Conservation (phyloP, 2,329 filamentous ascomycete species). For the Fusarium brevicatenulatum region DNA sequence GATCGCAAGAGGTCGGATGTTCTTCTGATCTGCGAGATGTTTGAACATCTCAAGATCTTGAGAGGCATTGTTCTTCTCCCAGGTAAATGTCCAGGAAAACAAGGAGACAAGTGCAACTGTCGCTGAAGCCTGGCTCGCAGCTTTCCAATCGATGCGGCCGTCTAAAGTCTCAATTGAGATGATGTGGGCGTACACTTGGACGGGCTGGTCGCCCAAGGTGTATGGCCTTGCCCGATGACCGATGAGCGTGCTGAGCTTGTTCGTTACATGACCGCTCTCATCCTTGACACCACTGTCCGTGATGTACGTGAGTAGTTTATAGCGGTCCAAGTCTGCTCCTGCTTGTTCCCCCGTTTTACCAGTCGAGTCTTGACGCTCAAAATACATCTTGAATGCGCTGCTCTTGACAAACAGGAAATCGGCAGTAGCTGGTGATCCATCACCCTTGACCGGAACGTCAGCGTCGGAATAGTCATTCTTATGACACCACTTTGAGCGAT, state of each 20-base stretch:
- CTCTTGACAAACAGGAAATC: not conserved
- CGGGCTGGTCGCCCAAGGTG: accelerated
- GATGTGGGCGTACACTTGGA: not conserved
- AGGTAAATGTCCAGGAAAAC: not conserved
- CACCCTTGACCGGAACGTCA: not conserved
- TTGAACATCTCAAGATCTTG: not conserved
- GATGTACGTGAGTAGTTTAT: not conserved
- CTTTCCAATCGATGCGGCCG: not conserved
- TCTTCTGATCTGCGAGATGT: not conserved
- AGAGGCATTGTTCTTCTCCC: not conserved
- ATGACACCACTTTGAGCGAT: not conserved
- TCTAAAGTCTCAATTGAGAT: not conserved
- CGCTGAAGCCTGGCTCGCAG: not conserved
- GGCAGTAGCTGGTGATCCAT: not conserved
- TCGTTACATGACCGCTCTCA: not conserved
- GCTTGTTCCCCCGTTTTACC: not conserved
- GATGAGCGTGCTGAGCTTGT: not conserved
- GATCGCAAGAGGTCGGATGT: not conserved
- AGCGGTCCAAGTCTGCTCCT: not conserved
- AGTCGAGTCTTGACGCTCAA: not conserved
- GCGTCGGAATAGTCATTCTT: not conserved
- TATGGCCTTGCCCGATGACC: not conserved
- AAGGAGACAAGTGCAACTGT: not conserved
- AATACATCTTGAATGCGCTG: not conserved
- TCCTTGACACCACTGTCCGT: not conserved